phyloP scores from a whole-genome alignment of 768 basidiomycete species.

The button mushroom (Agaricus bisporus) region DNA sequence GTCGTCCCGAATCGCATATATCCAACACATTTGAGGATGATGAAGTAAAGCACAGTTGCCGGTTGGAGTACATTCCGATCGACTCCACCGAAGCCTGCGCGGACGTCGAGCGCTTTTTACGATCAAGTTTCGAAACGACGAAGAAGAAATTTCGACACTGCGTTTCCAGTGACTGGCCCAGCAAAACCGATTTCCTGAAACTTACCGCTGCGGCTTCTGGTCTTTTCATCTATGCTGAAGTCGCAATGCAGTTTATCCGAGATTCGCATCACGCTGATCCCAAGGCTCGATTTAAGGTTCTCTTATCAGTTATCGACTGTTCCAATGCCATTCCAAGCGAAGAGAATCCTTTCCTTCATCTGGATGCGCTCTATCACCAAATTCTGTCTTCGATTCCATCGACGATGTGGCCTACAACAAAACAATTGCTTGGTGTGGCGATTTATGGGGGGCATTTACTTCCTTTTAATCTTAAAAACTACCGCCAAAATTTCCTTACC shows the following conservation, averaged over 20 bases:
- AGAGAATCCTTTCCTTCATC: background rate
- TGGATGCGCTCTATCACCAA: background rate
- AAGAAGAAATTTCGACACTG: too few relatives aligned
- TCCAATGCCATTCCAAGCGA: background rate
- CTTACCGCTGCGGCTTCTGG: background rate
- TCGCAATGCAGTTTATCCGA: background rate
- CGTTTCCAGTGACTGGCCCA: too few relatives aligned
- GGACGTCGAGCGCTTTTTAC: too few relatives aligned
- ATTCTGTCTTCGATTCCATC: background rate
- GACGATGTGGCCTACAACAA: background rate
- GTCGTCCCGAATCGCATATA: background rate
- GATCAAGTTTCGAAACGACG: too few relatives aligned
- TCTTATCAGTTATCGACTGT: background rate
- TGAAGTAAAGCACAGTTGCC: background rate
- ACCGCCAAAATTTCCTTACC: background rate
- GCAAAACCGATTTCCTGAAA: background rate
- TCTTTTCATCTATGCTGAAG: background rate
- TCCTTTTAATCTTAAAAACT: too few relatives aligned
- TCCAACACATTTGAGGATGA: background rate
- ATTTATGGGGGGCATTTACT: background rate
- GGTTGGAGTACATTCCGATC: background rate
- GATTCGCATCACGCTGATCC: background rate
- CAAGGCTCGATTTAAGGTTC: background rate
- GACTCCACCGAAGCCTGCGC: too few relatives aligned
- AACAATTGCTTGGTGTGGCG: background rate